These are phyloP conservation scores for Cercospora beticola DNA, from an alignment of 2,329 filamentous ascomycete species.

Conservation along the genomic window DNA sequence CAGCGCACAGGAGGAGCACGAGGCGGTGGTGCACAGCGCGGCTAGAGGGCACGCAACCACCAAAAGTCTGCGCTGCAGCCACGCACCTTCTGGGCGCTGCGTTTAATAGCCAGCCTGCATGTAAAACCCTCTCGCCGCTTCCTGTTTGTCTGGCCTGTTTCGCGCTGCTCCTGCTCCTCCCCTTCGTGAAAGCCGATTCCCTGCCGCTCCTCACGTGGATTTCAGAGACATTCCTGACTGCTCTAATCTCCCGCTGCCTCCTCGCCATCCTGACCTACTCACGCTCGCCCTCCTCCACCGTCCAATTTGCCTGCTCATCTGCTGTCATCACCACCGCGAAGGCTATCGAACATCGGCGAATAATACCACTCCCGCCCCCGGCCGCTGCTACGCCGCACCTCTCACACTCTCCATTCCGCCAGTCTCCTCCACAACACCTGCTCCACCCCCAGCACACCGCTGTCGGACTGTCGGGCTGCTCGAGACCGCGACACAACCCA, in stretches of 20 bases:
- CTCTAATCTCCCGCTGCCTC: neutral
- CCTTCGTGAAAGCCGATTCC: neutral
- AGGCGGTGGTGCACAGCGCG: neutral
- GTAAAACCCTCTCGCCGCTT: neutral
- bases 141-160: neutral
- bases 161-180: neutral
- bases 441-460: neutral
- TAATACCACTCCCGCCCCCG: neutral
- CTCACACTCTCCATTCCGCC: neutral
- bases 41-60: neutral
- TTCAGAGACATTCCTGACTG: neutral
- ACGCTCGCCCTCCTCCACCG: neutral
- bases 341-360: neutral
- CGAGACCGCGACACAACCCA: neutral
- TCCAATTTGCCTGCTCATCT: neutral
- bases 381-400: neutral
- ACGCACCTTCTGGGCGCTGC: neutral
- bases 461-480: neutral
- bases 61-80: neutral
- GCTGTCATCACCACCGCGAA: neutral
- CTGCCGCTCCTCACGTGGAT: neutral
- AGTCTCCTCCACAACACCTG: neutral
- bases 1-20: neutral
- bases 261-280: neutral
- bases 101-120: too few relatives aligned